phyloP scores from a whole-genome alignment of 2,329 filamentous ascomycete genomes.

The Aspergillus alliaceus region DNA sequence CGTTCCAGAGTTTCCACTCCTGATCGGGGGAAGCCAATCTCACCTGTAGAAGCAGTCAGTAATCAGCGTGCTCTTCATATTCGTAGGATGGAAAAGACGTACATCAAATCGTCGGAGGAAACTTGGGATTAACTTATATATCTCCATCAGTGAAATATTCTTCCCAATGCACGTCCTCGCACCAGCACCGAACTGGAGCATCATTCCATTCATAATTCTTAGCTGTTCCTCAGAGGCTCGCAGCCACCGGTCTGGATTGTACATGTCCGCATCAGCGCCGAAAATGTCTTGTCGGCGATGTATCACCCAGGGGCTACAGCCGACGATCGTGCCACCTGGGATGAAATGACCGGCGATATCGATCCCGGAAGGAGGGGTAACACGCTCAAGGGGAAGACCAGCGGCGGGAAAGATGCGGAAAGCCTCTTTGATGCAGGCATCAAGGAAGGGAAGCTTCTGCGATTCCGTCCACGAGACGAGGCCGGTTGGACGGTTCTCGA shows the following conservation, averaged over 20 bases:
- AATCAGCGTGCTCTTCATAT: background rate
- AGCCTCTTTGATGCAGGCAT: slow-evolving; percentile 52
- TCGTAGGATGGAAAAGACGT: background rate
- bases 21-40: slow-evolving; percentile 12
- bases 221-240: slow-evolving; percentile 6
- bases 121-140: slow-evolving; percentile 3
- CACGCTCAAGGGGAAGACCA: slow-evolving; percentile 20
- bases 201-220: slow-evolving; percentile 16
- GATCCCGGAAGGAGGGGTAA: slow-evolving; percentile 6
- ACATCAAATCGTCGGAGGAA: slow-evolving; percentile 15
- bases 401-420: slow-evolving; percentile 43
- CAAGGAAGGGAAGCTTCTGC: slow-evolving; percentile 44
- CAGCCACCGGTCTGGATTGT: slow-evolving; percentile 23
- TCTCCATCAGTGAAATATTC: slow-evolving; percentile 1
- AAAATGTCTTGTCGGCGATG: slow-evolving; percentile 20
- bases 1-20: slow-evolving; percentile 16
- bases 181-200: slow-evolving; percentile 7
- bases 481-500: slow-evolving; percentile 1
- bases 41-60: background rate
- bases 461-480: slow-evolving; percentile 22
- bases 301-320: slow-evolving; percentile 16
- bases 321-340: slow-evolving; percentile 12
- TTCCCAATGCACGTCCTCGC: slow-evolving; percentile 3
- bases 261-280: slow-evolving; percentile 21
- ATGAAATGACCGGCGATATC: slow-evolving; percentile 5